Conservation (phyloP, 345 rosid species). For the Moricandia moricandioides region DNA sequence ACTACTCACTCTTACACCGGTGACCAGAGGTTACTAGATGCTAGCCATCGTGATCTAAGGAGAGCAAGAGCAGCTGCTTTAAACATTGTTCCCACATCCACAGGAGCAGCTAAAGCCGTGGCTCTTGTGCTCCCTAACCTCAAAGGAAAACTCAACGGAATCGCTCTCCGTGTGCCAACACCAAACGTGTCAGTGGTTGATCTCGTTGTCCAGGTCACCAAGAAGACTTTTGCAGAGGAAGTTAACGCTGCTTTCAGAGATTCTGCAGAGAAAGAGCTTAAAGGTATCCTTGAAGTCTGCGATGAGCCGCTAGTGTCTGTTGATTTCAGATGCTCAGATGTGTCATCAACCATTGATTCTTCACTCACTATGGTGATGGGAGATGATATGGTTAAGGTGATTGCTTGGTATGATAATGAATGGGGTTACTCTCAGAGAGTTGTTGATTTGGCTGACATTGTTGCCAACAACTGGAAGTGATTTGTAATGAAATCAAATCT, state of each 20-base stretch:
- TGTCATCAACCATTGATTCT: constrained; percentile 77
- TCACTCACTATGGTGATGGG: constrained; percentile 98
- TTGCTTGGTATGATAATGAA: constrained; percentile 98
- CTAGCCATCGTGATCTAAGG: constrained; percentile 95
- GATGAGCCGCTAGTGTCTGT: constrained; percentile 95
- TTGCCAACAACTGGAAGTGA: constrained; percentile 86
- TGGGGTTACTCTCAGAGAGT: constrained; percentile 99
- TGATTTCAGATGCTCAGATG: constrained; percentile 87
- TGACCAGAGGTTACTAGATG: constrained; percentile 90
- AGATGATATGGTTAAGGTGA: constrained; percentile 96
- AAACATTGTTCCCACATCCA: constrained; percentile 91
- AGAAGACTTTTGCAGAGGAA: constrained; percentile 95
- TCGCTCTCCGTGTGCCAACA: constrained; percentile 94
- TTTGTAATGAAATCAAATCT: background rate
- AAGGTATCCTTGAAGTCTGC: constrained; percentile 79
- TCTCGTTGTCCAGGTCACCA: constrained; percentile 84
- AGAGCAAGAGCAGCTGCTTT: constrained; percentile 96
- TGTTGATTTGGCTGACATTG: constrained; percentile 90
- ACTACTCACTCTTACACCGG: constrained; percentile 99
- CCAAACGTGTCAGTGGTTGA: constrained; percentile 96
- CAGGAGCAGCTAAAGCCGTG: constrained; percentile 96
- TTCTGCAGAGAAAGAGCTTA: constrained; percentile 74
- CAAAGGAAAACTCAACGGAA: constrained; percentile 91
- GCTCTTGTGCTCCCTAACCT: constrained; percentile 89
- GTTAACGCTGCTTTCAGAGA: constrained; percentile 91